Percentiles rank a stretch among this genome's conserved stretches.
Conservation (phyloP, 1,284 basidiomycete species). For the Rhizoctonia solani region DNA sequence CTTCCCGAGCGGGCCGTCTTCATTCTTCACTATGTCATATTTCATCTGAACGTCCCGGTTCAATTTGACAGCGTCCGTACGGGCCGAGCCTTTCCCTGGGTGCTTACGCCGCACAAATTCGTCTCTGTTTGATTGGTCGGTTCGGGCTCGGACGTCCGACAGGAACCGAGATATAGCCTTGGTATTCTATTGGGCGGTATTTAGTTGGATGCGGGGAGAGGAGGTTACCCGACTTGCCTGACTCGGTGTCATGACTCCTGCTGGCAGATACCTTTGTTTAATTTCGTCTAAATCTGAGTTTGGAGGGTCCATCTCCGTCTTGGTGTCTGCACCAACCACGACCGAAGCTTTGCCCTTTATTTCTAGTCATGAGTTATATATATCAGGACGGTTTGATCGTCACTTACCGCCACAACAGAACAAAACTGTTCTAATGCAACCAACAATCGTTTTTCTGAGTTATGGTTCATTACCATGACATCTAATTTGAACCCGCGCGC, state of each 20-base stretch:
- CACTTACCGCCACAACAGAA: constrained; percentile 56
- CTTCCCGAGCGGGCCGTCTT: constrained; percentile 66
- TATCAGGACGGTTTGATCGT: neutral
- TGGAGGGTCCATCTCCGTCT: constrained; percentile 46
- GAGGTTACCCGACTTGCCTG: constrained; percentile 55
- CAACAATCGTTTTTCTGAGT: constrained; percentile 62
- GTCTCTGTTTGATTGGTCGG: constrained; percentile 70
- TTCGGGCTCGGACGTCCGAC: constrained; percentile 66
- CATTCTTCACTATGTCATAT: constrained; percentile 79
- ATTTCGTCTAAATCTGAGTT: constrained; percentile 69
- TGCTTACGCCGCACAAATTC: constrained; percentile 69
- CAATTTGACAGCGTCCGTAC: constrained; percentile 67
- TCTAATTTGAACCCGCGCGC: constrained; percentile 68
- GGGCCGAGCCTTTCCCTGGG: constrained; percentile 57
- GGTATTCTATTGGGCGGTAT: constrained; percentile 55
- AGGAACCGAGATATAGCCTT: constrained; percentile 71
- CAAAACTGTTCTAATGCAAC: constrained; percentile 57
- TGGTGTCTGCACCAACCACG: constrained; percentile 34
- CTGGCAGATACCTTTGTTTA: constrained; percentile 62
- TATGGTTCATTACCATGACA: constrained; percentile 66
- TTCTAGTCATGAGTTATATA: neutral
- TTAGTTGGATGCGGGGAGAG: neutral
- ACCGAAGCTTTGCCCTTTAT: constrained; percentile 42
- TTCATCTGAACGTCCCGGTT: constrained; percentile 77
- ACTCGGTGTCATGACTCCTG: constrained; percentile 54